Base-by-base conservation (phyloP, 306 rosid species). In the Lathyrus sativus region DNA sequence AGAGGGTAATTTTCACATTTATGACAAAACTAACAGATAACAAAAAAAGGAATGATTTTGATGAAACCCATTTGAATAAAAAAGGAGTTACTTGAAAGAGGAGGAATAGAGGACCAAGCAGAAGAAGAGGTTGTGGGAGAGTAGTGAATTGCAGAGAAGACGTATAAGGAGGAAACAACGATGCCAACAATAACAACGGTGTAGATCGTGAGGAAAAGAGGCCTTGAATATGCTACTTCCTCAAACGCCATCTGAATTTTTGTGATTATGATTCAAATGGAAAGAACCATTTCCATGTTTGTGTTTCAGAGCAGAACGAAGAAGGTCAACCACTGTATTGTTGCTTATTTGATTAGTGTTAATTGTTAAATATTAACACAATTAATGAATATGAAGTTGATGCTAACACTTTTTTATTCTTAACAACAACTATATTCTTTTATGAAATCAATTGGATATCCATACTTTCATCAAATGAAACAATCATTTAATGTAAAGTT, bases 141-240 rank as follows among this genome's bases (percentile, higher is more conserved):
- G 58, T 43, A 77, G 81, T 76, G 87, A 18, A 90, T 76, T 45
- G 95, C 88, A 7, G 95, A 85, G 81, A 90, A 85, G 70, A 87
- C 86, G 57, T 90, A 87, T 50, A 85, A 74, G 11, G 96, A 80
- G 1, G 96, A 85, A 67, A 90, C 70, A 11, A 87, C 74, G 71
- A 89, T 74, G 57, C 91, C 96, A 46, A 83, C 64, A 17, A 87
- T 43, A 13, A 90, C 85, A 37, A 82, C 73, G 11, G 85, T 77
- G 74, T 87, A 90, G 74, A 90, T 79, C 55, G 91, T 83, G 37
- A 87, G 70, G 75, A 90, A 90, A 48, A 90, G 77, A 68, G 95
- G 96, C 77, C 69, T 85, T 7, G 95, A 80, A 68, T 87, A 78
- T 28, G 70, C 68, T 41, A 85, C 81, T 11, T 87, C 89, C 11